Base-by-base conservation (phyloP, 2,329 filamentous ascomycete species). In the Diaporthe ampelina region DNA sequence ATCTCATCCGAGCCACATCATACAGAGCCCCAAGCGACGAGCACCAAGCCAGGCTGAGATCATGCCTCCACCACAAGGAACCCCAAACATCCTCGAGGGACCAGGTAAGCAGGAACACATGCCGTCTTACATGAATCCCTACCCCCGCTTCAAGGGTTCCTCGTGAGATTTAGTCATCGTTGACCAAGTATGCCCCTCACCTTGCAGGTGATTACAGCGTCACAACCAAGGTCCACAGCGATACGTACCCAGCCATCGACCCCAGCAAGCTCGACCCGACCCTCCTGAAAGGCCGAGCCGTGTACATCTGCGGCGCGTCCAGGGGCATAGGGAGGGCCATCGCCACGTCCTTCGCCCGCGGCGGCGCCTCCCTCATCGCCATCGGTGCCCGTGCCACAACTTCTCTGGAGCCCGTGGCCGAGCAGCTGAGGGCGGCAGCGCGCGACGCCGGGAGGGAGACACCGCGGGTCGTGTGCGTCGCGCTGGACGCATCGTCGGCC, bases 171-270 rank as follows among this genome's bases (percentile, higher is more conserved):
- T 35, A 67, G 45, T 52, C 63, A 67, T 50, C 43, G 10, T 67
- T 67, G 52, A 37, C 45, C 0, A 13, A 24, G 17, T 19, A 15
- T 3, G 11, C 4, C 17, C 21, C 29, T 48, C 45, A 37, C 45
- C 21, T 7, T 19, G 37, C 9, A 72, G 70, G 70, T 9, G 70
- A 73, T 48, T 73, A 73, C 52, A 73, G 48, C 3, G 59, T 69
- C 37, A 73, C 70, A 2, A 69, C 43, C 26, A 37, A 61, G 15
- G 70, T 73, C 52, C 70, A 73, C 59, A 73, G 52, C 17, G 70
- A 73, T 26, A 73, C 71, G 32, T 73, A 69, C 59, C 71, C 61
- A 10, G 71, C 59, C 17, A 73, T 73, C 32, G 71, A 73, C 54
- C 70, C 71, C 21, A 73, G 37, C 37, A 68, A 48, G 21, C 54